A percentile compares a stretch with the other conserved stretches of the same genome.
phyloP scores from a whole-genome alignment of 1,139 yeast genomes.

The Kurtzmaniella natalensis region DNA sequence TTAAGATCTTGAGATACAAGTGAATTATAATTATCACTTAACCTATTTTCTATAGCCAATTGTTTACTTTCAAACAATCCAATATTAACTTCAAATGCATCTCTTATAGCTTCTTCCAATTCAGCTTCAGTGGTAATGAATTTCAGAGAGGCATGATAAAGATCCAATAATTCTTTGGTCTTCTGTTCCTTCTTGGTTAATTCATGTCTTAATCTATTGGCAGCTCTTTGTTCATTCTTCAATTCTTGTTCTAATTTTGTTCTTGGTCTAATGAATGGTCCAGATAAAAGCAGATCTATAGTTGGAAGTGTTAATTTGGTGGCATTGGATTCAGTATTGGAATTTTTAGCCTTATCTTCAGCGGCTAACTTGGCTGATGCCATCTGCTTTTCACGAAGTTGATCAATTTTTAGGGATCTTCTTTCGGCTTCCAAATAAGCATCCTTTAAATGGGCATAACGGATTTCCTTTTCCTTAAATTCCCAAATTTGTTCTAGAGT shows the following conservation, averaged over 20 bases:
- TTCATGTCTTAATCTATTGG: conserved; percentile 33
- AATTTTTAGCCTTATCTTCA: conserved; percentile 21
- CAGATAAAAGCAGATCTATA: conserved; percentile 60
- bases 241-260: conserved; percentile 59
- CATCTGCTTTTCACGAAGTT: conserved; percentile 24
- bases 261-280: conserved; percentile 69
- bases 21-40: conserved; percentile 29
- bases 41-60: conserved; percentile 32
- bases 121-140: conserved; percentile 66
- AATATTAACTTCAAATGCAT: conserved; percentile 49
- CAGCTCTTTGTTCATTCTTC: conserved; percentile 36
- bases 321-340: conserved; percentile 46
- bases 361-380: conserved; percentile 25
- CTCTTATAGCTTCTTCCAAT: conserved; percentile 51
- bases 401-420: conserved; percentile 40
- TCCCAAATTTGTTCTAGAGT: conserved; percentile 46
- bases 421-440: conserved; percentile 61
- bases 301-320: conserved; percentile 75
- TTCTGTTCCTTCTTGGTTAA: conserved; percentile 36
- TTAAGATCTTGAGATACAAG: conserved; percentile 23
- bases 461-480: conserved; percentile 57
- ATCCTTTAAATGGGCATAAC: conserved; percentile 67
- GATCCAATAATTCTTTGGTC: conserved; percentile 56
- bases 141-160: conserved; percentile 66
- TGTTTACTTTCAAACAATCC: conserved; percentile 34